A percentile compares a stretch with the other conserved stretches of the same genome.
Conservation (phyloP, 73 alveolate species). For the Uronychia setigera region DNA sequence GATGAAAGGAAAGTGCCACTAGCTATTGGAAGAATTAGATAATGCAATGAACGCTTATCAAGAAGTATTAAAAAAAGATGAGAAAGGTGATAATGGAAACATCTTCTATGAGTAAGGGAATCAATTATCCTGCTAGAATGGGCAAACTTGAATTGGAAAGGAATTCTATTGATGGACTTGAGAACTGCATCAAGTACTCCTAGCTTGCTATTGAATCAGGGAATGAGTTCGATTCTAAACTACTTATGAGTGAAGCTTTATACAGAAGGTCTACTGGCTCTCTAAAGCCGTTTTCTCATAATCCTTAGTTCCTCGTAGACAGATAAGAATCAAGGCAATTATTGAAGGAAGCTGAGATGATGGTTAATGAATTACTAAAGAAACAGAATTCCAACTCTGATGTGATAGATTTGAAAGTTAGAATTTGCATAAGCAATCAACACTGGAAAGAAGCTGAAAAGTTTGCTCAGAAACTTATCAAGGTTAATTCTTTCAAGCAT, state of each 20-base stretch:
- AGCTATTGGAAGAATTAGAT: not conserved
- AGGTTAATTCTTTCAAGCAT: not conserved
- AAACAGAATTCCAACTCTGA: not conserved
- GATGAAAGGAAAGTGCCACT: not conserved
- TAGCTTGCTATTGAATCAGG: too few species aligned
- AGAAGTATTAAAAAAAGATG: not conserved
- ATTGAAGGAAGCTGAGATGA: not conserved
- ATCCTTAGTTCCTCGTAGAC: not conserved
- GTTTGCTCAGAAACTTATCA: not conserved
- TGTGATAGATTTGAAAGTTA: not conserved
- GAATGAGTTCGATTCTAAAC: too few species aligned
- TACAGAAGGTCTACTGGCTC: not conserved
- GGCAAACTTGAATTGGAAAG: too few species aligned
- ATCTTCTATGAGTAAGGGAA: too few species aligned
- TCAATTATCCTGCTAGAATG: too few species aligned
- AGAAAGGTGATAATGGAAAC: not conserved
- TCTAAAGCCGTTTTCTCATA: not conserved
- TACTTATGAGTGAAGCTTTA: too few species aligned
- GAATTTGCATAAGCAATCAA: not conserved
- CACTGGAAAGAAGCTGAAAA: not conserved
- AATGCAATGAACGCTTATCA: not conserved
- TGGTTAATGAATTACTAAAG: not conserved
- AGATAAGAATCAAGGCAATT: not conserved
- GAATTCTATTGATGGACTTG: too few species aligned
- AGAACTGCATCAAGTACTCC: too few species aligned